These are phyloP conservation scores for Mycena belliarum DNA, from an alignment of 768 basidiomycete genomes.

Conservation along the genomic window DNA sequence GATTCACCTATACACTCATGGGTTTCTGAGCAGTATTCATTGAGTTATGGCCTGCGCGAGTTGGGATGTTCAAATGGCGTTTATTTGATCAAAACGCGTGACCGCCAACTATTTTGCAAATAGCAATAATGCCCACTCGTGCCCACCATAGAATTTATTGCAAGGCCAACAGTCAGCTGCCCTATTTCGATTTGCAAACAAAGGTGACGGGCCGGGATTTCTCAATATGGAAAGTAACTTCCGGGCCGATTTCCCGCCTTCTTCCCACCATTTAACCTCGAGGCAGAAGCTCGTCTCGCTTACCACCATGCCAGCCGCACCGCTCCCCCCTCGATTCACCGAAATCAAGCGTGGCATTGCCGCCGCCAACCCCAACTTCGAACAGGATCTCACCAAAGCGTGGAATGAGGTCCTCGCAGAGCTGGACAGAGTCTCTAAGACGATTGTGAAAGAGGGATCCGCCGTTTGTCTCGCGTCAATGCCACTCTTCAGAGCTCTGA, in stretches of 20 bases:
- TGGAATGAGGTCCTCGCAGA: constrained; percentile 51
- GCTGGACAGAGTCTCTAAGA: constrained; percentile 38
- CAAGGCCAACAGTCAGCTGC: too few relatives aligned
- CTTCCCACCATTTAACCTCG: constrained; percentile 4
- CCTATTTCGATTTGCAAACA: too few relatives aligned
- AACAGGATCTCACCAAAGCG: constrained; percentile 40
- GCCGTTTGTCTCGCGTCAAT: constrained; percentile 30
- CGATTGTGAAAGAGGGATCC: constrained; percentile 40
- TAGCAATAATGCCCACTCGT: too few relatives aligned
- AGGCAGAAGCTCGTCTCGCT: not conserved
- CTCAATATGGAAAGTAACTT: not conserved
- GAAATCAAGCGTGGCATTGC: constrained; percentile 22
- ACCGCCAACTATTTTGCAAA: too few relatives aligned
- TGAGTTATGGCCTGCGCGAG: too few relatives aligned
- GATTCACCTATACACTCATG: too few relatives aligned
- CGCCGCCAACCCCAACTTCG: constrained; percentile 34
- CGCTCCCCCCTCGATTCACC: constrained; percentile 10
- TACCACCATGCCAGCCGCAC: not conserved
- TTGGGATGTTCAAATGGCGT: too few relatives aligned
- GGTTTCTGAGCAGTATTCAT: too few relatives aligned
- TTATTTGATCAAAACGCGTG: too few relatives aligned
- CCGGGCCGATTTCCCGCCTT: not conserved
- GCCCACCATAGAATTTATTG: too few relatives aligned
- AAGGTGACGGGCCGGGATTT: too few relatives aligned
- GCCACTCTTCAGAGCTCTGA: not conserved